Percentiles rank a stretch among this genome's conserved stretches.
phyloP scores from a whole-genome alignment of 768 basidiomycete genomes.

The Basidioascus undulatus region DNA sequence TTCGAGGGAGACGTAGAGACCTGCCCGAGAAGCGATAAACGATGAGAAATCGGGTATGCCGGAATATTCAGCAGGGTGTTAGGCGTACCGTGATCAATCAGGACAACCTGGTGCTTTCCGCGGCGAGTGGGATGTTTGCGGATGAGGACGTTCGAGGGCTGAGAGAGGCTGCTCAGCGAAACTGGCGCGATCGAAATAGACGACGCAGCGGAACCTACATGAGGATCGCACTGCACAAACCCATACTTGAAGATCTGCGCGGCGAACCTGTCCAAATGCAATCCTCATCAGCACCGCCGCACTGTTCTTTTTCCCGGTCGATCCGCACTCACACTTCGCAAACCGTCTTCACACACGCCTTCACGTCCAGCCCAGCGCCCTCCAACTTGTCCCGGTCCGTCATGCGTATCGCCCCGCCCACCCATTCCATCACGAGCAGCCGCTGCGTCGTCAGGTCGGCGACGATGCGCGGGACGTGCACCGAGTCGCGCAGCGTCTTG shows the following conservation, averaged over 20 bases:
- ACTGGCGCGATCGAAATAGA: neutral
- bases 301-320: neutral
- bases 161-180: conserved; percentile 29
- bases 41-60: no score
- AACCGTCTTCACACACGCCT: conserved; percentile 50
- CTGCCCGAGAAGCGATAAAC: no score
- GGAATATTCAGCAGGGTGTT: no score
- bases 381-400: conserved; percentile 18
- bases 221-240: conserved; percentile 43
- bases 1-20: conserved; percentile 47
- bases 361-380: conserved; percentile 15
- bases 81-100: conserved; percentile 85
- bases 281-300: no score
- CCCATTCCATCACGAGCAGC: conserved; percentile 1
- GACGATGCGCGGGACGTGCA: neutral
- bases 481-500: neutral
- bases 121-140: conserved; percentile 31
- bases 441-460: neutral
- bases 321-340: conserved; percentile 44
- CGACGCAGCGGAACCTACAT: conserved; percentile 16
- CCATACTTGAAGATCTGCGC: conserved; percentile 81
- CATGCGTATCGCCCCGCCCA: conserved; percentile 9
- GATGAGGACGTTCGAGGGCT: conserved; percentile 43
- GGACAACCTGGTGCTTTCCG: conserved; percentile 35
- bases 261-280: no score